These are phyloP conservation scores for Moniliella sp. DNA, from an alignment of 1,284 basidiomycete genomes.

Conservation along the genomic window DNA sequence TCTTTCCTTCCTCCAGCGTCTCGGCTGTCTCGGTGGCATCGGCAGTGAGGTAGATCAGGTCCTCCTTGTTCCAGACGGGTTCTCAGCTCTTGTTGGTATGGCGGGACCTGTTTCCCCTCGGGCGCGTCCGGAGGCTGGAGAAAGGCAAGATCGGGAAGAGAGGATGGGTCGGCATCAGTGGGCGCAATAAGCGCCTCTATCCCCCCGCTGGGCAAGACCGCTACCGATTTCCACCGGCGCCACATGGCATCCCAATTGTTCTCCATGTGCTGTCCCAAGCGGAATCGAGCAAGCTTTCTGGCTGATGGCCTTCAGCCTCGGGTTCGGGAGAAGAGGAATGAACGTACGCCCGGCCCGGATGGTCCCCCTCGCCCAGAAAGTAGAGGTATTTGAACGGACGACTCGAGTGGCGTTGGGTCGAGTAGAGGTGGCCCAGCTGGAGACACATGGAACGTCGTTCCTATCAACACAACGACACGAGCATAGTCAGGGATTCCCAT, in stretches of 20 bases:
- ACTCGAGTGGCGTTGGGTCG: slow-evolving; percentile 45
- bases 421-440: slow-evolving; percentile 72
- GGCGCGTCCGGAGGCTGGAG: not conserved
- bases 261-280: not conserved
- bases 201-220: not conserved
- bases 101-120: not conserved
- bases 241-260: slow-evolving; percentile 2
- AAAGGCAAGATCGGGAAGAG: not conserved
- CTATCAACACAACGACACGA: slow-evolving; percentile 36
- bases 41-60: slow-evolving; percentile 75
- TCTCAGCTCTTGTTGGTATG: not conserved
- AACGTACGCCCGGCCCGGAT: not conserved
- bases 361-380: not conserved
- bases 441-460: slow-evolving; percentile 68
- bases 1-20: slow-evolving; percentile 58
- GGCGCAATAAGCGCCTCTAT: not conserved
- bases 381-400: not conserved
- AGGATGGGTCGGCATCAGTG: too few relatives aligned
- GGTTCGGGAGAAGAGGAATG: not conserved
- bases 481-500: not conserved
- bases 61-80: slow-evolving; percentile 33
- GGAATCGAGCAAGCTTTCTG: not conserved
- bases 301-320: not conserved
- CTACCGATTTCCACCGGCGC: not conserved
- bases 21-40: slow-evolving; percentile 68